Base-by-base conservation (phyloP, 768 basidiomycete genomes). In the Holtermannia corniformis region DNA sequence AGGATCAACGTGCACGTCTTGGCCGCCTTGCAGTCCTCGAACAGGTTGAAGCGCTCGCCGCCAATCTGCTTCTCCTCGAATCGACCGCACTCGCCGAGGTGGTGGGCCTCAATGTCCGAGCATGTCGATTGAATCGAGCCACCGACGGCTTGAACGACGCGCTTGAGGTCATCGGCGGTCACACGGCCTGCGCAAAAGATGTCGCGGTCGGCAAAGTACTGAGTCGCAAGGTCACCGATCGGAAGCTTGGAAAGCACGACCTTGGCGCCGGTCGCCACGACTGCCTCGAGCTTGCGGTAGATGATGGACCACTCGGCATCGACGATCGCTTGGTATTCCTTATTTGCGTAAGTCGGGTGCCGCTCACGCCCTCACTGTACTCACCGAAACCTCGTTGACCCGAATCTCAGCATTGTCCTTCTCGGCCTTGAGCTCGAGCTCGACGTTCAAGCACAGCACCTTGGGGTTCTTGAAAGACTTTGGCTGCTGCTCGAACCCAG, bases 251-350 rank as follows among this genome's bases (percentile, higher is more conserved):
- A 95, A 59, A 99, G 78, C 32, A 99, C 91, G 57, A 99, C 89
- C 70, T 92, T 92, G 24, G 95, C 95, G 40, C 93, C 95, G 1
- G 92, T 95, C 65, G 86, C 84, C 64, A 89, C 87, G 68, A 97
- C 95, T 2, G 90, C 89, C 63, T 93, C 85, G 14, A 99, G 78
- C 74, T 99, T 99, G 61, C 86, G 82, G 76, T 93, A 97, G 65
- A 99, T 99, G 73, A 99, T 97, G 64, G 93, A 87, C 95, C 95
- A 99, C 71, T 99, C 95, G 11, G 95, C 95, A 71, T 99, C 91
- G 49, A 99, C 95, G 65, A 99, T 96, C 4, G 93, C 91, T 74
- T 99, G 95, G 69, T 99, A 99, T 68, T 99, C 95, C 69, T 71
- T 56, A 5, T 14, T 10, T 37, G 10, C 32, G 32, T 37, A 7